A percentile compares a stretch with the other conserved stretches of the same genome.
phyloP scores from a whole-genome alignment of 257 asterid species.

The Agastache rugosa region DNA sequence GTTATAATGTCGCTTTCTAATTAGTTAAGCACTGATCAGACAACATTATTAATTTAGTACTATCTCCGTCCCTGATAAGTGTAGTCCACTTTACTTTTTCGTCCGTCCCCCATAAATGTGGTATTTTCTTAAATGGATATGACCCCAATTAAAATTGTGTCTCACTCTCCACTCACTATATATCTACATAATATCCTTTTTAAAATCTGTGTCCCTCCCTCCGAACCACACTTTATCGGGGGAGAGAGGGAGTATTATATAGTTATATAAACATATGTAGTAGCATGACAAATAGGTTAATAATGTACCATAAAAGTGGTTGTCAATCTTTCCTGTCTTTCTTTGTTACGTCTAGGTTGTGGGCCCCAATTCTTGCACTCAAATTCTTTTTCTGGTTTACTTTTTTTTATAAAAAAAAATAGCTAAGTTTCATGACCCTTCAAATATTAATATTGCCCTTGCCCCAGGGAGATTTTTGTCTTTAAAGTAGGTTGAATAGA shows the following conservation, averaged over 20 bases:
- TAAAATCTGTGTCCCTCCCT: no score
- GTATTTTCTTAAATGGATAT: no score
- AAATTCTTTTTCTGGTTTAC: neutral
- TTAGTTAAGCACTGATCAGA: slow-evolving; percentile 29
- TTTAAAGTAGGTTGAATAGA: neutral
- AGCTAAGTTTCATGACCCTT: neutral
- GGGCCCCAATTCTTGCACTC: slow-evolving; percentile 18
- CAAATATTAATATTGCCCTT: neutral
- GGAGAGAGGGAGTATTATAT: no score
- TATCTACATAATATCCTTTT: no score
- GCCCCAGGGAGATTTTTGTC: neutral
- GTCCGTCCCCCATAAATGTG: no score
- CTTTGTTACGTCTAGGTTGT: slow-evolving; percentile 26
- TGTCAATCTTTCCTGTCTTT: slow-evolving; percentile 28
- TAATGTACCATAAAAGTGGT: slow-evolving; percentile 32
- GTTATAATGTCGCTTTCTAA: slow-evolving; percentile 40
- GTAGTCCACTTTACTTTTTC: no score
- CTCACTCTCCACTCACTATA: no score
- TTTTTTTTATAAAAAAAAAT: neutral
- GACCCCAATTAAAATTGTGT: no score
- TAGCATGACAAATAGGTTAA: slow-evolving; percentile 35
- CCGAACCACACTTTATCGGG: no score
- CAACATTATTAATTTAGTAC: neutral
- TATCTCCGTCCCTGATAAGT: no score
- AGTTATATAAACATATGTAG: neutral